Evolutionary conservation across 2,329 filamentous ascomycete species (phyloP), one percentile per base, ranked within the genome.

Genomic region (Biscogniauxia mediterranea): DNA sequence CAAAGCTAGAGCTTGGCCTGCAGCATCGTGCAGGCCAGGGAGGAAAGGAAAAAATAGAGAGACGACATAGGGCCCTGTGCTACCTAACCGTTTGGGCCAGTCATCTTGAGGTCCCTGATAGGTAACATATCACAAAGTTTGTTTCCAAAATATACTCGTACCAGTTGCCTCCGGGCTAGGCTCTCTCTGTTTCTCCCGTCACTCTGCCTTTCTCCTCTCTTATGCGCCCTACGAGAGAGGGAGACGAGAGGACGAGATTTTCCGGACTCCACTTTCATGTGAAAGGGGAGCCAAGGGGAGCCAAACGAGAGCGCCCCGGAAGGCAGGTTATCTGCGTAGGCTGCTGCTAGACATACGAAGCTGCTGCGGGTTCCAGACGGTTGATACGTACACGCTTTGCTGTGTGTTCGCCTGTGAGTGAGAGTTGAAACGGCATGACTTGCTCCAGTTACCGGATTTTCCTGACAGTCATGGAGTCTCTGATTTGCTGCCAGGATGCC

Each of bases 1-100:
- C 70, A 61, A 66, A 67, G 62, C 62, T 67, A 65, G 57, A 60
- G 65, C 69, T 71, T 70, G 69, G 72, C 70, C 28, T 73, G 72
- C 71, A 73, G 72, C 63, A 71, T 70, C 68, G 64, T 72, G 70
- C 71, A 72, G 69, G 67, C 13, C 5, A 46, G 15, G 38, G 38
- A n/a, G 15, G 38, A n/a, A 46, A n/a, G 6, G 17, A n/a, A 46
- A 17, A 17, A 46, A n/a, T 60, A 65, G 56, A 58, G 59, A 60
- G 67, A 67, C 67, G 66, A 64, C 66, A 61, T 68, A 66, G 61
- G 64, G 62, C 65, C 61, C 63, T 62, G 69, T 72, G 61, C 64
- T 69, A 69, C 69, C 66, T 71, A 69, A 66, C 66, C 67, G 66
- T 69, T 71, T 70, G 65, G 55, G 66, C 66, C 64, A 58, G 62